Conservation (phyloP, 352 stramenopile species). For the Globisporangium cystogenes region DNA sequence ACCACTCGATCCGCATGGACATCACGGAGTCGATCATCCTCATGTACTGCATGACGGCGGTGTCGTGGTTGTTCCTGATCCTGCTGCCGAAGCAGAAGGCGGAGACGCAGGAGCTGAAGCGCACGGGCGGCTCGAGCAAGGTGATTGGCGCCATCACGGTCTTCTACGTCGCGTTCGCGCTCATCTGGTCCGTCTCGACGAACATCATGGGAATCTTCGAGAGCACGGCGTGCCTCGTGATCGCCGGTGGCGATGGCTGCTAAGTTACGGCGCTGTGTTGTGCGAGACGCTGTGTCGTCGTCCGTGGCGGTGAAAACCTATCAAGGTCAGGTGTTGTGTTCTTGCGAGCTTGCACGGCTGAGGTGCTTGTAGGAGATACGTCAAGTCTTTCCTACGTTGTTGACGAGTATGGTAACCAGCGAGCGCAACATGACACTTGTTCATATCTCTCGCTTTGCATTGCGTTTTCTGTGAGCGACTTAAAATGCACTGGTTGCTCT, state of each 20-base stretch:
- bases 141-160: conserved; percentile 29
- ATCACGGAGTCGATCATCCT: conserved; percentile 36
- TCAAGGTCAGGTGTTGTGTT: no score
- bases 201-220: conserved; percentile 23
- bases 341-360: no score
- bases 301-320: no score
- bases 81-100: conserved; percentile 46
- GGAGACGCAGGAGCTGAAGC: conserved; percentile 31
- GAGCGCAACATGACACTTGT: no score
- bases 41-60: conserved; percentile 24
- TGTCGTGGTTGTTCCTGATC: conserved; percentile 25
- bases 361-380: no score
- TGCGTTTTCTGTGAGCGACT: no score
- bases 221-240: conserved; percentile 18
- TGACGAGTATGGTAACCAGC: no score
- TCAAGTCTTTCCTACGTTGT: no score
- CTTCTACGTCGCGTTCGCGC: conserved; percentile 20
- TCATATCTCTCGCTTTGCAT: no score
- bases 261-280: no score
- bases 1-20: conserved; percentile 24
- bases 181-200: conserved; percentile 17
- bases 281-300: no score
- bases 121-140: conserved; percentile 31
- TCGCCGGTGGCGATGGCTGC: conserved; percentile 18
- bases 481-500: no score